phyloP scores from a whole-genome alignment of 768 basidiomycete species.

The Podaxis sp. region DNA sequence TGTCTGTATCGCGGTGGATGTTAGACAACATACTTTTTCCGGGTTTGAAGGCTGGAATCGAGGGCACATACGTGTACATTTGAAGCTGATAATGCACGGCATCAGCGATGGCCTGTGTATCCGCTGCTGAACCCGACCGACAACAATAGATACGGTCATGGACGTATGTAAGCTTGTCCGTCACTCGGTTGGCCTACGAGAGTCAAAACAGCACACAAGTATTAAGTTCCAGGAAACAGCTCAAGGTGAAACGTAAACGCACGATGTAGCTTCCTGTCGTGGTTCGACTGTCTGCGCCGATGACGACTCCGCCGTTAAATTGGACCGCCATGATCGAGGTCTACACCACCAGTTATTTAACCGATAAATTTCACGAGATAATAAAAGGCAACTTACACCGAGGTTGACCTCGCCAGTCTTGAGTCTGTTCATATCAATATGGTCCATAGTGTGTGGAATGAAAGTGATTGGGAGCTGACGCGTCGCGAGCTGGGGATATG shows the following conservation, averaged over 20 bases:
- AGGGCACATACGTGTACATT: constrained; percentile 58
- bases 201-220: constrained; percentile 1
- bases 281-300: constrained; percentile 96
- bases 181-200: constrained; percentile 90
- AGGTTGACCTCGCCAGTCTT: constrained; percentile 97
- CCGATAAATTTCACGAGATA: constrained; percentile 2
- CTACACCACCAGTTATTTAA: constrained; percentile 36
- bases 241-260: constrained; percentile 24
- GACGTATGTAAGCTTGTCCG: constrained; percentile 95
- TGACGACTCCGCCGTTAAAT: constrained; percentile 91
- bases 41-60: constrained; percentile 4
- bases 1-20: constrained; percentile 37
- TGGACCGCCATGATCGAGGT: constrained; percentile 99
- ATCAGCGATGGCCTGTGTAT: constrained; percentile 97
- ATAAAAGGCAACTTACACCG: constrained; percentile 60
- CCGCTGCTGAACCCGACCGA: constrained; percentile 96
- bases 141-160: constrained; percentile 99
- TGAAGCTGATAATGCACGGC: constrained; percentile 82
- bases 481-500: constrained; percentile 34
- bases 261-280: constrained; percentile 97
- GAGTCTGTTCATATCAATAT: constrained; percentile 82
- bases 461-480: constrained; percentile 44
- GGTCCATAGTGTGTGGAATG: constrained; percentile 42
- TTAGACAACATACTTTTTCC: background rate
- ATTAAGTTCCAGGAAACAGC: background rate